Percentiles rank a stretch among this genome's conserved stretches.
phyloP scores from a whole-genome alignment of 2,329 filamentous ascomycete species.

The Fusarium paranaense region DNA sequence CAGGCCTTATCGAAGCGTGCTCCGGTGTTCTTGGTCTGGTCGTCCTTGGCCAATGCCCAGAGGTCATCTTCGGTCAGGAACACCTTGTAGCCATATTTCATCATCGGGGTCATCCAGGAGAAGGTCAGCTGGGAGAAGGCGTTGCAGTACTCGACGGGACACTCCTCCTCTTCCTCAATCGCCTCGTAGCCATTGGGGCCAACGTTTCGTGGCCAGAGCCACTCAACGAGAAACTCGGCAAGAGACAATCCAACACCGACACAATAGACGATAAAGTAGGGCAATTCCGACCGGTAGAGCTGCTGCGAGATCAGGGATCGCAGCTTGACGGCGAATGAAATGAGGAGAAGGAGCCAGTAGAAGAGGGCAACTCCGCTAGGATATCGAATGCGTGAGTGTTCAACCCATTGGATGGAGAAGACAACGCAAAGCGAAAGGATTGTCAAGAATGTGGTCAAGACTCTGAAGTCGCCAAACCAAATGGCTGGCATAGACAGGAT shows the following conservation, averaged over 20 bases:
- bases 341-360: slow-evolving; percentile 90
- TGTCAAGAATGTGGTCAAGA: slow-evolving; percentile 82
- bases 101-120: slow-evolving; percentile 98
- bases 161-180: slow-evolving; percentile 70
- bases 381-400: slow-evolving; percentile 84
- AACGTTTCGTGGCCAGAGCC: slow-evolving; percentile 84
- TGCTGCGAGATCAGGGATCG: slow-evolving; percentile 86
- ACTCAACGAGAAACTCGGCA: slow-evolving; percentile 82
- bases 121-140: slow-evolving; percentile 95
- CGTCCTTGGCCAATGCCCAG: slow-evolving; percentile 86
- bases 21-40: slow-evolving; percentile 82
- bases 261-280: slow-evolving; percentile 83
- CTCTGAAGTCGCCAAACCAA: slow-evolving; percentile 86
- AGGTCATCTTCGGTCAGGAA: slow-evolving; percentile 95
- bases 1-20: slow-evolving; percentile 79
- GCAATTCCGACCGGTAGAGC: slow-evolving; percentile 71
- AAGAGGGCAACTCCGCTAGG: slow-evolving; percentile 90
- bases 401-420: slow-evolving; percentile 84
- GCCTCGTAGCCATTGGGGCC: slow-evolving; percentile 66
- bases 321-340: slow-evolving; percentile 83
- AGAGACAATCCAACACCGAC: slow-evolving; percentile 77
- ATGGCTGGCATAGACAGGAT: slow-evolving; percentile 74
- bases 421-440: slow-evolving; percentile 79
- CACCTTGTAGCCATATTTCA: slow-evolving; percentile 92
- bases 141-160: slow-evolving; percentile 88